These are phyloP conservation scores for Exophiala calicioides DNA, from an alignment of 2,329 filamentous ascomycete genomes.

Conservation along the genomic window DNA sequence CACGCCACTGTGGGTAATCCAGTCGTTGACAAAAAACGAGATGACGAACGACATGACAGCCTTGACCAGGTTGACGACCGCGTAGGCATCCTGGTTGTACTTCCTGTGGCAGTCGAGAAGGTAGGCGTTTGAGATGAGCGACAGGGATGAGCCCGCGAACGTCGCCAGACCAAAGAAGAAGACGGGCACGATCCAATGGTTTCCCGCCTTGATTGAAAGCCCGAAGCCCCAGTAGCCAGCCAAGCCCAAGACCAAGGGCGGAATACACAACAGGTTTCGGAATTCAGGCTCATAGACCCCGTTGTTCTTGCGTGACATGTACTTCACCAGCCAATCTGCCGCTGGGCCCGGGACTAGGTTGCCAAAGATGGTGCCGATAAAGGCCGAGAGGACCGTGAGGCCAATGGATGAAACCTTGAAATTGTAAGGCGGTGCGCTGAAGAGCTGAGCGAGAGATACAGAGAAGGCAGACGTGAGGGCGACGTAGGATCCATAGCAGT, in stretches of 20 bases:
- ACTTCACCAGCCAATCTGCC: constrained; percentile 40
- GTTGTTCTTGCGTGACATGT: constrained; percentile 46
- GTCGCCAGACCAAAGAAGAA: constrained; percentile 4
- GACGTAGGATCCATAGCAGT: constrained; percentile 4
- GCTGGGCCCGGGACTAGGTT: constrained; percentile 42
- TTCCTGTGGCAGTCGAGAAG: constrained; percentile 1
- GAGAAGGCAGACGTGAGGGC: constrained; percentile 1
- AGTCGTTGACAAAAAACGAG: constrained; percentile 3
- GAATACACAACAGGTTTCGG: constrained; percentile 34
- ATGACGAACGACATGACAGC: constrained; percentile 3
- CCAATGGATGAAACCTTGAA: constrained; percentile 35
- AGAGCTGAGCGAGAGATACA: constrained; percentile 28
- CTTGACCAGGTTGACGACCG: neutral
- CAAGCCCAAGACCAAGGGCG: constrained; percentile 1
- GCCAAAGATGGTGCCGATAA: constrained; percentile 43
- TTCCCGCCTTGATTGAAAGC: neutral
- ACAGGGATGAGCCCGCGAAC: neutral
- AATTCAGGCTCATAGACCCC: constrained; percentile 53
- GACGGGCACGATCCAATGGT: constrained; percentile 1
- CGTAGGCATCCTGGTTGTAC: constrained; percentile 2
- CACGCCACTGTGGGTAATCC: neutral
- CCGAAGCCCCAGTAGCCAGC: constrained; percentile 1
- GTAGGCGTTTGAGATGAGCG: constrained; percentile 2
- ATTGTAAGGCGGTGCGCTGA: constrained; percentile 30
- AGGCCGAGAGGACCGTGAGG: constrained; percentile 35